A percentile compares a stretch with the other conserved stretches of the same genome.
Conservation (phyloP, 345 rosid genomes). For the Litchi chinensis region DNA sequence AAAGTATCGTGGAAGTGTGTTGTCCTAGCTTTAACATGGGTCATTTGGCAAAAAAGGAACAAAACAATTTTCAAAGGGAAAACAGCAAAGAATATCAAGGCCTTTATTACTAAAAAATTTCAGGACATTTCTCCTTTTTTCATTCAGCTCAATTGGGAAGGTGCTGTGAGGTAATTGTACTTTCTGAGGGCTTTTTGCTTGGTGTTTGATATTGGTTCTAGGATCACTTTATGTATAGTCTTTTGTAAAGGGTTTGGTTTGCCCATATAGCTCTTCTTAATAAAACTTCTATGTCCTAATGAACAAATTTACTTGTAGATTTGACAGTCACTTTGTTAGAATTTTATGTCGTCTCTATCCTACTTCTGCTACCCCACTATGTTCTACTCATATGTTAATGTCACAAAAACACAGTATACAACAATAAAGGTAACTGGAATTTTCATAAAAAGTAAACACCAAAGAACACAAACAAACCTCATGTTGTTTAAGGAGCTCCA, state of each 20-base stretch:
- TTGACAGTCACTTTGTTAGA: background rate
- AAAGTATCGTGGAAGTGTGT: background rate
- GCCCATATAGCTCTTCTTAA: background rate
- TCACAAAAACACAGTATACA: background rate
- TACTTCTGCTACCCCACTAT: background rate
- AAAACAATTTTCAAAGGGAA: background rate
- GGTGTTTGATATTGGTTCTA: background rate
- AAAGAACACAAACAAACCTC: slow-evolving; percentile 39
- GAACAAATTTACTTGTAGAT: background rate
- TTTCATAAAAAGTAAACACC: background rate
- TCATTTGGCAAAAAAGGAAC: background rate
- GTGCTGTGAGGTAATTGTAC: background rate
- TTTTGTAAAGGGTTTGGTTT: background rate
- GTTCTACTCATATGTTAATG: background rate
- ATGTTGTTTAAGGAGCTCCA: slow-evolving; percentile 63
- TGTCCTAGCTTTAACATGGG: background rate
- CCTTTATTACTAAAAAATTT: too few relatives aligned
- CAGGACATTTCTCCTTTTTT: background rate
- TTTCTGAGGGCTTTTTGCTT: background rate
- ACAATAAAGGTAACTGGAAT: background rate
- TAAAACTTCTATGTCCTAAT: background rate
- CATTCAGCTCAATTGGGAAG: background rate
- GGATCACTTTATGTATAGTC: background rate
- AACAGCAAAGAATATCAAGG: background rate
- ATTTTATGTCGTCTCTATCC: background rate